These are phyloP conservation scores for Candida peoriensis DNA, from an alignment of 805 yeast species.

Conservation along the genomic window DNA sequence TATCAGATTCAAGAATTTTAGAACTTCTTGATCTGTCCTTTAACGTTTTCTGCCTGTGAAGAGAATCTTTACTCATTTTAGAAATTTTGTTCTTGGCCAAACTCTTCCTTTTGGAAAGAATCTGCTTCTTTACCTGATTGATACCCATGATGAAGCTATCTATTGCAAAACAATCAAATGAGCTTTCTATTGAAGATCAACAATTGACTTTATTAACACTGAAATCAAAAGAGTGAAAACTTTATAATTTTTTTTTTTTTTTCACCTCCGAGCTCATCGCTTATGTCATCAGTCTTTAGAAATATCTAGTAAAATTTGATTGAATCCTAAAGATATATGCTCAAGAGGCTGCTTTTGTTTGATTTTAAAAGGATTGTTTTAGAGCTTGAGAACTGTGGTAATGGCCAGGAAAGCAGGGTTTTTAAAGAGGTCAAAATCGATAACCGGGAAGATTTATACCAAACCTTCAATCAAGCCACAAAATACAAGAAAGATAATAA, in stretches of 20 bases:
- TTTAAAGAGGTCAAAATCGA: conserved; percentile 18
- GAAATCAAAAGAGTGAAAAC: too few species aligned
- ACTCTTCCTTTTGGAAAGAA: conserved; percentile 5
- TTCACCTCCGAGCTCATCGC: conserved; percentile 12
- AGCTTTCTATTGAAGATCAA: too few species aligned
- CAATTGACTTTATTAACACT: too few species aligned
- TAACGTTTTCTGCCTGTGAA: neutral
- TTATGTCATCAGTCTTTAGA: conserved; percentile 4
- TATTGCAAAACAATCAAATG: too few species aligned
- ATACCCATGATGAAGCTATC: too few species aligned
- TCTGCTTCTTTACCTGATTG: conserved; percentile 2
- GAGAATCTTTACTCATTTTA: conserved; percentile 5
- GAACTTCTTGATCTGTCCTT: neutral
- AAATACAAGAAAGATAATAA: conserved; percentile 67
- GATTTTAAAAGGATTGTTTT: neutral
- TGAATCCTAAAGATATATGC: neutral
- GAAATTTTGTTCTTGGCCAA: neutral
- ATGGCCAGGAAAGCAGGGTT: conserved; percentile 8
- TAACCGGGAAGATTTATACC: conserved; percentile 26
- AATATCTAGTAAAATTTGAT: neutral
- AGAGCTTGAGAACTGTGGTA: neutral
- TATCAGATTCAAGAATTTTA: conserved; percentile 40
- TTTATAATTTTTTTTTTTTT: neutral
- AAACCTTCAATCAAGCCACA: conserved; percentile 59
- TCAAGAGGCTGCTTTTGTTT: too few species aligned